phyloP scores from a whole-genome alignment of 2,329 filamentous ascomycete species.

The Aspergillus sp. region DNA sequence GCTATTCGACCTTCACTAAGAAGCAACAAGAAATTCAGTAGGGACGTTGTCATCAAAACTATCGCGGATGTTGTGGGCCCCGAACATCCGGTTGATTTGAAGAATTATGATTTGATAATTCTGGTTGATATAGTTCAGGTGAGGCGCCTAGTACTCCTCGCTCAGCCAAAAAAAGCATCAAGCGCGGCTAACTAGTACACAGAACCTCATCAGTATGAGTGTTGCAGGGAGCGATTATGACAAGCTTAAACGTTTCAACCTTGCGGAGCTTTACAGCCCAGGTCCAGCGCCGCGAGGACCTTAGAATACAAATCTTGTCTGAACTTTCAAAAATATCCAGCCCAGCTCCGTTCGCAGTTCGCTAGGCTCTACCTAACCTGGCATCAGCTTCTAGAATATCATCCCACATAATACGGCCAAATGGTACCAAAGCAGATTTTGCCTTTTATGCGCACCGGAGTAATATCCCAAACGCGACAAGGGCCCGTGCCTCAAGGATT shows the following conservation, averaged over 20 bases:
- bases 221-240: conserved; percentile 62
- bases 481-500: neutral
- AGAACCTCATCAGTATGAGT: conserved; percentile 66
- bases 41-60: conserved; percentile 60
- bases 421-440: neutral
- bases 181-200: conserved; percentile 16
- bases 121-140: conserved; percentile 64
- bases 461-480: conserved; percentile 2
- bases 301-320: conserved; percentile 1
- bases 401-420: neutral
- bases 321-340: neutral
- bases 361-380: neutral
- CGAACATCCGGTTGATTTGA: conserved; percentile 61
- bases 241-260: conserved; percentile 61
- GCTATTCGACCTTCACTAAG: conserved; percentile 63
- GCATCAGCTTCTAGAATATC: conserved; percentile 3
- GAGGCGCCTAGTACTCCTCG: conserved; percentile 22
- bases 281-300: conserved; percentile 31
- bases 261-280: conserved; percentile 61
- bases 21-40: conserved; percentile 57
- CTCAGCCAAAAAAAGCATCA: neutral
- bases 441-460: neutral
- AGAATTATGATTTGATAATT: conserved; percentile 60
- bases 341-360: neutral
- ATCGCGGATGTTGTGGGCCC: conserved; percentile 59